Conservation (phyloP, 129 eudicot species). For the Gnaphalium uliginosum region DNA sequence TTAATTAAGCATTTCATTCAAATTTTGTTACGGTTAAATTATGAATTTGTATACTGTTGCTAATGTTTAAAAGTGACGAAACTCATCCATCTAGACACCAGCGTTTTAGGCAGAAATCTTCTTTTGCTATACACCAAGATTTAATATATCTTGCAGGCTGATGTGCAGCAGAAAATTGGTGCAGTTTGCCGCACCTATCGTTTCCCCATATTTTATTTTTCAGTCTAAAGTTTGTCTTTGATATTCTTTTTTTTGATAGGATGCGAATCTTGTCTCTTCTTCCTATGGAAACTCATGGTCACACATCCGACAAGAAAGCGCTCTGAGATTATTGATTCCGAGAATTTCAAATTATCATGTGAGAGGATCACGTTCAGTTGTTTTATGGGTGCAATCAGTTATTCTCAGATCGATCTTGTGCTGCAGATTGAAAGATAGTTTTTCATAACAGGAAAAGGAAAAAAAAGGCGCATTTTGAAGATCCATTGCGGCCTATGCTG, state of each 20-base stretch:
- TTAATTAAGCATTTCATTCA: neutral
- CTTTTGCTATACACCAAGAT: neutral
- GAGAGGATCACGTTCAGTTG: conserved; percentile 19
- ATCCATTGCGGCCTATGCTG: neutral
- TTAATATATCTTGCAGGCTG: neutral
- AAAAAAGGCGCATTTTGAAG: neutral
- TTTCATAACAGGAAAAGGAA: neutral
- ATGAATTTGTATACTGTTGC: too few relatives aligned
- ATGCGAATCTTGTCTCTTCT: conserved; percentile 65
- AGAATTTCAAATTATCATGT: neutral
- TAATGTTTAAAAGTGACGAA: too few relatives aligned
- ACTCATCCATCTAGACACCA: neutral
- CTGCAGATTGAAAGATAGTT: conserved; percentile 12
- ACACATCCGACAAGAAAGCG: conserved; percentile 44
- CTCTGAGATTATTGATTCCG: conserved; percentile 34
- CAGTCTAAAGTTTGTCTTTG: neutral
- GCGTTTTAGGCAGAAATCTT: neutral
- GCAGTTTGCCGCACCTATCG: too few relatives aligned
- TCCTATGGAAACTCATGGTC: conserved; percentile 42
- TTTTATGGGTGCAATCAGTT: conserved; percentile 9
- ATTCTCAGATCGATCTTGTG: neutral
- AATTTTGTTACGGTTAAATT: neutral
- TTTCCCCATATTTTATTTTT: neutral
- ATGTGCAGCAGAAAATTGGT: too few relatives aligned
- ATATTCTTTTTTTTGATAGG: conserved; percentile 37